Conservation (phyloP, 495 filamentous ascomycete species). For the Patellaria atrata region DNA sequence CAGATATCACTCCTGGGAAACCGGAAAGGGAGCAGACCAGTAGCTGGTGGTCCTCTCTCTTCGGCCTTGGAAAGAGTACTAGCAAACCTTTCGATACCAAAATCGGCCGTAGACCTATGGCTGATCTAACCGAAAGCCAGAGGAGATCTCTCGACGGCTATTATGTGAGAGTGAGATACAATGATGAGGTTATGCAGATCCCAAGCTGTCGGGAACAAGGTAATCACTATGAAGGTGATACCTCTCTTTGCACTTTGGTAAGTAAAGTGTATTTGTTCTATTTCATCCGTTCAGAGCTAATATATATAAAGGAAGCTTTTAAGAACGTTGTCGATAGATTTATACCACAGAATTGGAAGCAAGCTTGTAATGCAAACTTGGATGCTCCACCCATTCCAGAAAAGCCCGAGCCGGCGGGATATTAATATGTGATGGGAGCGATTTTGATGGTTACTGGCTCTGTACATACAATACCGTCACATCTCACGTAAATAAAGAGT, state of each 20-base stretch:
- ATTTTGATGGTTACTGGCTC: no score
- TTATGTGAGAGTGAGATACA: constrained; percentile 91
- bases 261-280: constrained; percentile 18
- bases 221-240: constrained; percentile 79
- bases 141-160: constrained; percentile 47
- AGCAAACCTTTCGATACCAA: background rate
- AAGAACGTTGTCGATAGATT: constrained; percentile 84
- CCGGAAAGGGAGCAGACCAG: background rate
- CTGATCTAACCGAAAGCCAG: constrained; percentile 35
- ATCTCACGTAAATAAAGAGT: no score
- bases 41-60: constrained; percentile 36
- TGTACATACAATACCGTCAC: no score
- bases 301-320: constrained; percentile 53
- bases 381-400: constrained; percentile 39
- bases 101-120: constrained; percentile 33
- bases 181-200: constrained; percentile 64
- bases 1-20: background rate
- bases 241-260: constrained; percentile 82
- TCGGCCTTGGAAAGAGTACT: constrained; percentile 24
- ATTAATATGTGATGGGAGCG: constrained; percentile 33
- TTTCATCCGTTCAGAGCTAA: background rate
- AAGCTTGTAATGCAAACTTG: constrained; percentile 55
- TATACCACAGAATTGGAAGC: constrained; percentile 66
- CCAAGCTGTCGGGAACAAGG: constrained; percentile 64
- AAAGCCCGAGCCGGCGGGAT: constrained; percentile 40